Base-by-base conservation (phyloP, 345 rosid species). In the Moringa oleifera region DNA sequence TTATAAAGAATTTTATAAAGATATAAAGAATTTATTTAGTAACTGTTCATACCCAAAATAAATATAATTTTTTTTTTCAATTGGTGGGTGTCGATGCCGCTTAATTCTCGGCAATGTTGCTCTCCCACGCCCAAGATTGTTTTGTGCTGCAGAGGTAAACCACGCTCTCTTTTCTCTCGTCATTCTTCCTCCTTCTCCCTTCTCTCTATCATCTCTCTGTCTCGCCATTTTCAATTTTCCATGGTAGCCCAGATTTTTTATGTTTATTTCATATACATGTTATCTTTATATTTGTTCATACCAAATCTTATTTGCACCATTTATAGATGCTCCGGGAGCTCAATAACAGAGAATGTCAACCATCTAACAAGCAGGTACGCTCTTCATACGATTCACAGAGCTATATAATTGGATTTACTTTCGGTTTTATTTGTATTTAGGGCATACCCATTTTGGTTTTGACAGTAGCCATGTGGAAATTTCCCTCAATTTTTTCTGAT, bases 31-130 rank as follows among this genome's bases (percentile, higher is more conserved):
- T n/a, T n/a, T n/a, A n/a, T n/a, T n/a, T n/a, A n/a, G n/a, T n/a
- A n/a, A n/a, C n/a, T n/a, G n/a, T n/a, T n/a, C n/a, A n/a, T n/a
- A n/a, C n/a, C n/a, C n/a, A n/a, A n/a, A n/a, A n/a, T n/a, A n/a
- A n/a, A n/a, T n/a, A n/a, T n/a, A n/a, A n/a, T n/a, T n/a, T n/a
- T n/a, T n/a, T n/a, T n/a, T n/a, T n/a, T n/a, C n/a, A 41, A 4
- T 19, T 41, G 47, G 16, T 41, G 9, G 33, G 61, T 56, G 58
- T 41, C 63, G 76, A 71, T 73, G 79, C 69, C 71, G 83, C 88
- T 74, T 73, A 78, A 74, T 76, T 76, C 54, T 72, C 85, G 83
- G 80, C 68, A 68, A 76, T 66, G 79, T 72, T 70, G 66, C 68
- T 69, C 65, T 73, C 62, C 54, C 66, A 57, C 66, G 61, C 70